Evolutionary conservation across 257 asterid genomes (phyloP), one percentile per base, ranked within the genome.

Genomic region (Thymus quinquecostatus): DNA sequence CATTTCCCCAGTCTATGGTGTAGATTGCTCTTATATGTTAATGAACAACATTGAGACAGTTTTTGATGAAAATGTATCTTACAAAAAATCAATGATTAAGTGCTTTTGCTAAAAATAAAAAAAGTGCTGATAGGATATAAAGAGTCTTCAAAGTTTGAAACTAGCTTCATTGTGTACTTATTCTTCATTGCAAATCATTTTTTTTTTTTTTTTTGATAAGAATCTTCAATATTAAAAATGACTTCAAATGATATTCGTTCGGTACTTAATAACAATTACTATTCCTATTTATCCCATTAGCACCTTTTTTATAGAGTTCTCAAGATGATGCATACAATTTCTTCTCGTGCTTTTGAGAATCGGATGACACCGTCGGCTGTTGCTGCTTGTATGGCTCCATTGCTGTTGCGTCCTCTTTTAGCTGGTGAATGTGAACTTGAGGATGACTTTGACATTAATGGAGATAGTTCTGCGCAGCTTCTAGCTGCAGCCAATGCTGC

Each of bases 401-500:
- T 94, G 89, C 95, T 94, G 57, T 78, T 94, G 82, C 97, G 98
- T 14, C 99, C 98, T 34, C 97, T 94, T 74, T 85, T 94, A 79
- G 97, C 97, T 2, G 99, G 99, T 57, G 99, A 94, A 84, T 94
- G 99, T 69, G 99, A 91, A 79, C 68, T 90, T 72, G 99, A 94
- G 78, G 99, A 89, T 71, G 97, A 85, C 75, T 84, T 76, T 75
- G 95, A 94, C 71, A 61, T 70, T n/a, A 90, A 86, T 70, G 98
- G 97, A 70, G 97, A 89, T 74, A 87, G 86, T 84, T 86, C 98
- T 61, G 90, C 98, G 73, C 97, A 94, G 88, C 91, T 94, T 82
- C 91, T 94, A 68, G 99, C 99, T 75, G 99, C 97, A 66, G 97
- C 98, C 66, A 94, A 85, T 86, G 99, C 99, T 69, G 99, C 99